These are phyloP conservation scores for Suhomyces sp. DNA, from an alignment of 805 yeast species.

Conservation along the genomic window DNA sequence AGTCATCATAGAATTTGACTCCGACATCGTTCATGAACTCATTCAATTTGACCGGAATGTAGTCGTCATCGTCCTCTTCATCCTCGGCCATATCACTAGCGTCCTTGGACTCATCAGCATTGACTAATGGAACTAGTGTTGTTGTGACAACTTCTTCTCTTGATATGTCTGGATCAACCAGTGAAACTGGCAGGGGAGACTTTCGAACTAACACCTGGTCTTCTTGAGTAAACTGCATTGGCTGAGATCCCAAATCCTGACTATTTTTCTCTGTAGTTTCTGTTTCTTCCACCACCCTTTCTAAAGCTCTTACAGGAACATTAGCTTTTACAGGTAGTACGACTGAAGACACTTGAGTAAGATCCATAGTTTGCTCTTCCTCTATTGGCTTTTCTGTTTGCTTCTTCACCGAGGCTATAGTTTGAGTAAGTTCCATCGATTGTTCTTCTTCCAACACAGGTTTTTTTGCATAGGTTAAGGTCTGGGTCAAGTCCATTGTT, in stretches of 20 bases:
- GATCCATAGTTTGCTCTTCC: conserved; percentile 7
- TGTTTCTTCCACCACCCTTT: not conserved
- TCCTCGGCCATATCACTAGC: conserved; percentile 12
- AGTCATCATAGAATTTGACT: conserved; percentile 46
- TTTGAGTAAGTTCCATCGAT: conserved; percentile 9
- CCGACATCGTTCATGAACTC: conserved; percentile 40
- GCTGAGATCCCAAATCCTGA: conserved; percentile 12
- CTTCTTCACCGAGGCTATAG: not conserved
- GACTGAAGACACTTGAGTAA: conserved; percentile 3
- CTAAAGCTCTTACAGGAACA: not conserved
- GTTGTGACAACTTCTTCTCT: conserved; percentile 14
- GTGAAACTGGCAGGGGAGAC: not conserved
- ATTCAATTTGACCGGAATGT: conserved; percentile 32
- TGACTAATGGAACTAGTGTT: conserved; percentile 28
- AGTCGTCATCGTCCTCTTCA: conserved; percentile 21
- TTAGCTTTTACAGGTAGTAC: not conserved
- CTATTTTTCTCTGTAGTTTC: not conserved
- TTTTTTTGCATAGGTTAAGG: not conserved
- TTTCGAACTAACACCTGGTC: not conserved
- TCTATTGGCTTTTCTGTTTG: not conserved
- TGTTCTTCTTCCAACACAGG: conserved; percentile 6
- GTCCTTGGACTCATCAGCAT: conserved; percentile 5
- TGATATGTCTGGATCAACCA: not conserved
- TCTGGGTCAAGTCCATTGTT: conserved; percentile 5
- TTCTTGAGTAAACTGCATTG: conserved; percentile 23